Conservation (phyloP, 768 basidiomycete genomes). For the Lactarius tabidus region DNA sequence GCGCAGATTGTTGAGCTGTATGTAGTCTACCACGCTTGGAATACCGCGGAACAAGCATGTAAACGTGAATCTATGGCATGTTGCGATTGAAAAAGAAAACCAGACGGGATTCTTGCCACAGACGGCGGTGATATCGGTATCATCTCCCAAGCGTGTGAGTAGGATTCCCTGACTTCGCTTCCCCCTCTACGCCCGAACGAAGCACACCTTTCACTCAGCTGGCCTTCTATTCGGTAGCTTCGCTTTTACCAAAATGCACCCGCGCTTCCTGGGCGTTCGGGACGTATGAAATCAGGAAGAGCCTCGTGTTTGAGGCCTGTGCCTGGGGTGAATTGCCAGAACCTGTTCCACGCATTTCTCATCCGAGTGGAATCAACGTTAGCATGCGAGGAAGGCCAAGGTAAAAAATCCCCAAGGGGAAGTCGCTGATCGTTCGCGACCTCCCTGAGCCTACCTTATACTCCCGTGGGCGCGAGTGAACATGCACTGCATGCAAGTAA, state of each 20-base stretch:
- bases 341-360: not conserved
- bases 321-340: not conserved
- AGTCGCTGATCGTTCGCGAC: not conserved
- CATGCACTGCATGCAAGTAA: not conserved
- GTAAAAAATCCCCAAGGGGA: conserved; percentile 1
- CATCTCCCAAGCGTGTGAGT: not conserved
- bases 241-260: not conserved
- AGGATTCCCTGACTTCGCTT: not conserved
- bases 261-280: conserved; percentile 1
- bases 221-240: not conserved
- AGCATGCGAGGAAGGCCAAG: not conserved
- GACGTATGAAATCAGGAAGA: not conserved
- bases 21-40: not conserved
- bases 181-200: not conserved
- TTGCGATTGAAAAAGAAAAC: not conserved
- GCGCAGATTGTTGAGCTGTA: not conserved
- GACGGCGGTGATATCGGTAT: not conserved
- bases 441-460: not conserved
- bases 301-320: not conserved
- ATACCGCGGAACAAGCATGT: not conserved
- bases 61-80: not conserved
- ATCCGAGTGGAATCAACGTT: not conserved
- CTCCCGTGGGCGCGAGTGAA: not conserved
- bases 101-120: not conserved
- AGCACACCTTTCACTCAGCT: not conserved